Percentiles rank a stretch among this genome's conserved stretches.
phyloP scores from a whole-genome alignment of 768 basidiomycete genomes.

The Podaxis sp. region DNA sequence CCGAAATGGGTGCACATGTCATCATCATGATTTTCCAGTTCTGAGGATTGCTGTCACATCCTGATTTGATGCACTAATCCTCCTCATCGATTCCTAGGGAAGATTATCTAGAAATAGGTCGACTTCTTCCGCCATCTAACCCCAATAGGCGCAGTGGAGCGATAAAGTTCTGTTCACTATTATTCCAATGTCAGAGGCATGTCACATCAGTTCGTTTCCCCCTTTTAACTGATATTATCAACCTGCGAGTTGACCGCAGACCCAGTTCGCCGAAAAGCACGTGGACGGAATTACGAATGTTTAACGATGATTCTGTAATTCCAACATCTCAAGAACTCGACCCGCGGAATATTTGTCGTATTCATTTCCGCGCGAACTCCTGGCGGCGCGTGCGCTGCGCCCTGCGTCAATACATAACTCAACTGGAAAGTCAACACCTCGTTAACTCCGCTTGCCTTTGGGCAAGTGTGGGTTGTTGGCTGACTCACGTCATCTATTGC shows the following conservation, averaged over 20 bases:
- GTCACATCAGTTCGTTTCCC: slow-evolving; percentile 9
- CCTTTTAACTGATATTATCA: background rate
- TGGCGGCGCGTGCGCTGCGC: background rate
- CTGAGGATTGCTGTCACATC: slow-evolving; percentile 9
- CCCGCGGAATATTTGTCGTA: background rate
- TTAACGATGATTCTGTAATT: background rate
- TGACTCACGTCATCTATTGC: background rate
- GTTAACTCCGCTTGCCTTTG: background rate
- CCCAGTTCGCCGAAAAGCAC: slow-evolving; percentile 1
- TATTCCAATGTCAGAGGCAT: background rate
- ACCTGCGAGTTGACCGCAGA: background rate
- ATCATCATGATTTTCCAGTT: slow-evolving; percentile 11
- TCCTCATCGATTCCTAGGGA: slow-evolving; percentile 2
- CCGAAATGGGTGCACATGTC: background rate
- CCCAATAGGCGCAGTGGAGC: slow-evolving; percentile 11
- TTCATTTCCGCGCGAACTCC: slow-evolving; percentile 5
- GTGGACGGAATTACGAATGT: slow-evolving; percentile 1
- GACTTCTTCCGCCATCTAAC: slow-evolving; percentile 10
- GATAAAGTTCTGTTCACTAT: slow-evolving; percentile 11
- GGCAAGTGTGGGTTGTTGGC: background rate
- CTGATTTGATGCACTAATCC: slow-evolving; percentile 6
- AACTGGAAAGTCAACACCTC: slow-evolving; percentile 2
- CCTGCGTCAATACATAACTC: background rate
- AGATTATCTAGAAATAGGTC: slow-evolving; percentile 5
- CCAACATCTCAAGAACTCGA: background rate